Evolutionary conservation across 805 yeast species (phyloP).

Genomic region (Lachancea nothofagi): DNA sequence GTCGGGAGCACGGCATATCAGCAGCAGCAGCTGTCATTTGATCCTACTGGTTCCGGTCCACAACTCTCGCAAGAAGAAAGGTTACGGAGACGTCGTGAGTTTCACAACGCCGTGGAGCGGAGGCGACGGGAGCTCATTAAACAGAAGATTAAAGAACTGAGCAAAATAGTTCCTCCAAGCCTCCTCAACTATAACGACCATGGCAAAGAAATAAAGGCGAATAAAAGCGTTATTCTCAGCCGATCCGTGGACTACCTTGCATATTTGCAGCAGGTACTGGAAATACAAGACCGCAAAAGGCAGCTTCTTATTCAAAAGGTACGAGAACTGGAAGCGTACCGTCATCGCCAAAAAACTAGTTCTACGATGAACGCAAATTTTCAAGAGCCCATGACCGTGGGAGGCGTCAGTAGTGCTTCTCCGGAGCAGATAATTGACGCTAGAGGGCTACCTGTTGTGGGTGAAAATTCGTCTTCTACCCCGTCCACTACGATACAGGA

Average conservation of each 20-base stretch:
- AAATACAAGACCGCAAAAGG: constrained; percentile 47
- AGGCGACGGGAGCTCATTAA: constrained; percentile 87
- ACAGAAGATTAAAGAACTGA: constrained; percentile 80
- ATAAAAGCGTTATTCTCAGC: constrained; percentile 71
- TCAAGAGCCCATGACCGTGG: not conserved
- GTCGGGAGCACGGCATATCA: constrained; percentile 28
- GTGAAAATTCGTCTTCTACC: constrained; percentile 6
- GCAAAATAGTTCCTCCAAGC: constrained; percentile 74
- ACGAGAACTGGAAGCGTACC: constrained; percentile 29
- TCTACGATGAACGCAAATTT: constrained; percentile 1
- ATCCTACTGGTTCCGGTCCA: constrained; percentile 12
- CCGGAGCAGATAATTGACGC: constrained; percentile 28
- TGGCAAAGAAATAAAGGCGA: constrained; percentile 69
- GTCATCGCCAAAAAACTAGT: not conserved
- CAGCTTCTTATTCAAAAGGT: constrained; percentile 38
- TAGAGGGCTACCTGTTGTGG: constrained; percentile 13
- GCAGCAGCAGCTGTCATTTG: not conserved
- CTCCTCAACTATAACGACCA: constrained; percentile 43
- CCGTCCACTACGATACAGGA: constrained; percentile 15
- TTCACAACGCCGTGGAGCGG: constrained; percentile 92
- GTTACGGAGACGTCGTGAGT: constrained; percentile 71
- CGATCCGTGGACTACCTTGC: constrained; percentile 76
- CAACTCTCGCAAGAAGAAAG: constrained; percentile 52
- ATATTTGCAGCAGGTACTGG: constrained; percentile 57
- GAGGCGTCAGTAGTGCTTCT: constrained; percentile 9